Evolutionary conservation across 2,329 filamentous ascomycete species (phyloP).

Genomic region (Microcera coccophila): DNA sequence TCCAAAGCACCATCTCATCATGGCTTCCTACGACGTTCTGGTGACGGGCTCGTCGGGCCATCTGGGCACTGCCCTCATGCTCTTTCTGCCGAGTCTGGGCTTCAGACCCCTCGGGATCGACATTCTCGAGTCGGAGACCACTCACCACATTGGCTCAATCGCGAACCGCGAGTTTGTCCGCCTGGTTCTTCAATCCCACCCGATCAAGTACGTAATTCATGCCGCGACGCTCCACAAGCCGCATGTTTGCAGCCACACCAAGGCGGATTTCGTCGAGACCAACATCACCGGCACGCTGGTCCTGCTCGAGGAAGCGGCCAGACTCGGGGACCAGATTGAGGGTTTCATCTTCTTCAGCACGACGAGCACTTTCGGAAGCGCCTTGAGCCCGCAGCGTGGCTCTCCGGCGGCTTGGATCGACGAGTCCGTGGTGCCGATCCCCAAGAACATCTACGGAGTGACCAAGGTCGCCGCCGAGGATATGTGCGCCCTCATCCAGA

Average conservation of each 20-base stretch:
- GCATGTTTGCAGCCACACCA: slow-evolving; percentile 43
- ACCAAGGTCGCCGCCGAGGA: slow-evolving; percentile 49
- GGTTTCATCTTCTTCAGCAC: slow-evolving; percentile 46
- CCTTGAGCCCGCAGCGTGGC: slow-evolving; percentile 35
- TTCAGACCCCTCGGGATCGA: slow-evolving; percentile 43
- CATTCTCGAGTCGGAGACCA: slow-evolving; percentile 36
- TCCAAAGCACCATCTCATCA: not conserved
- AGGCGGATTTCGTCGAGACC: slow-evolving; percentile 41
- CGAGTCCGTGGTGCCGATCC: slow-evolving; percentile 37
- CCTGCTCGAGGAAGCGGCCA: slow-evolving; percentile 39
- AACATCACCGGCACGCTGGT: slow-evolving; percentile 43
- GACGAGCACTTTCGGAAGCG: slow-evolving; percentile 43
- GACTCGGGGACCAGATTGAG: slow-evolving; percentile 23
- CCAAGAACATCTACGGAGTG: slow-evolving; percentile 48
- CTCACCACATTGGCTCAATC: slow-evolving; percentile 36
- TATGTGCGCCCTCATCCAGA: slow-evolving; percentile 40
- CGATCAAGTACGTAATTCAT: slow-evolving; percentile 42
- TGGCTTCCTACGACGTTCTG: slow-evolving; percentile 34
- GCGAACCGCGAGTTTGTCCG: slow-evolving; percentile 33
- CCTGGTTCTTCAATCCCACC: slow-evolving; percentile 28
- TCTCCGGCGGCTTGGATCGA: slow-evolving; percentile 42
- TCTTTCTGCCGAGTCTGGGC: slow-evolving; percentile 36
- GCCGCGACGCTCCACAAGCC: slow-evolving; percentile 47
- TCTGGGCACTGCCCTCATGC: slow-evolving; percentile 44
- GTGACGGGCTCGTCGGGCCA: slow-evolving; percentile 47